Evolutionary conservation across 352 stramenopile genomes (phyloP), one percentile per base, ranked within the genome.

Genomic region (Phytophthora vignae): DNA sequence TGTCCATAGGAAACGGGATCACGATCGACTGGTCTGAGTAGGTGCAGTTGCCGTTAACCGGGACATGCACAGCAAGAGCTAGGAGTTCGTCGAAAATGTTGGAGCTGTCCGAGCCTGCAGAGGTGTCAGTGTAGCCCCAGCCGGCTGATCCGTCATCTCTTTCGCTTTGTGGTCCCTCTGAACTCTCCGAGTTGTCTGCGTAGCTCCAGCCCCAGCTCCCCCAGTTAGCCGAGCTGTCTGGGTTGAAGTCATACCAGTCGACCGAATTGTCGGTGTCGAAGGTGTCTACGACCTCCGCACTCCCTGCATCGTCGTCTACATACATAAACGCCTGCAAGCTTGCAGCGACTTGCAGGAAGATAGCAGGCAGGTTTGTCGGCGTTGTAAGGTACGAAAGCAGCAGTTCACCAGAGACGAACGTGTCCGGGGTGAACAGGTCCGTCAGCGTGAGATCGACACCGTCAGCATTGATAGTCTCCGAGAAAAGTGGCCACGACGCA

Each of bases 341-440:
- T 33, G 81, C 73, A 5, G 71, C 8, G 15, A 55, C 22, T 5
- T 46, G 50, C 0, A 76, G 21, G 11, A 44, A 50, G 8, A 59
- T 74, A 71, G 83, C 78, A 10, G 65, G 52, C n/a, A 78, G 17
- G 38, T 72, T 76, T 21, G 63, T 44, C 0, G 44, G 25, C 17
- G 64, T 53, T 0, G 56, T 54, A 12, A 67, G 15, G 67, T 69
- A 86, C 17, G 62, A 38, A 22, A 80, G 12, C 14, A 82, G 19
- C n/a, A 50, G 36, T 8, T 73, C 40, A 19, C 60, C 64, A 2
- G 54, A 50, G 29, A 87, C 42, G 42, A 69, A 85, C 48, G 78
- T 82, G 62, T 63, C 73, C 0, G 42, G 11, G 0, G 76, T 54
- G 38, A 90, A 87, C 5, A 80, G 50, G 31, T 87, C 73, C 2